Base-by-base conservation (phyloP, 805 yeast genomes). In the Ogataea degrootiae region DNA sequence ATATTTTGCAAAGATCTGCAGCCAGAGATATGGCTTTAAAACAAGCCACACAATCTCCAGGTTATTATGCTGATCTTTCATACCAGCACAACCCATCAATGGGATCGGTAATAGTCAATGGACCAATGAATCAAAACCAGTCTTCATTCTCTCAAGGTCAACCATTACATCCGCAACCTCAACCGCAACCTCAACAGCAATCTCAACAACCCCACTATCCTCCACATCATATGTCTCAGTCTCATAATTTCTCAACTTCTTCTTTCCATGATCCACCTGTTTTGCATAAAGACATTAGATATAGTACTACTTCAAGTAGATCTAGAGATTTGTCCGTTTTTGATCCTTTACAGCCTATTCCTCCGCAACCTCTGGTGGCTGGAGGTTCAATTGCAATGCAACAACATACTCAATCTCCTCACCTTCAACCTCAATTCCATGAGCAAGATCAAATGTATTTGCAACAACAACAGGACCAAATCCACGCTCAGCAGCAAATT, bases 291-390 rank as follows among this genome's bases (percentile, higher is more conserved):
- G 69, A 66, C 47, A 61, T 66, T 6, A 52, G 69, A 36, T 66
- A 58, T 46, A 59, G 62, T 43, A 55, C 57, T 9, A 60, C 69
- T 7, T 57, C 66, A 6, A 49, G 43, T 36, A 57, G 60, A 42
- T 59, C 67, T 12, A 63, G 78, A 40, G 73, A 73, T 49, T 59
- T 65, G 34, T 72, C 77, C 14, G 67, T 73, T 17, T 66, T 65
- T 51, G 71, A 62, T 45, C 69, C 71, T 3, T 49, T 66, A 39
- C 67, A 57, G 43, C 61, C 63, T 11, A 22, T 52, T 34, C 58
- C 57, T 16, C 34, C 46, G 11, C 31, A 26, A 9, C 31, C 31
- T 26, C 11, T 26, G 11, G 31, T 9, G 12, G 11, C 17, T 34
- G 37, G 17, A 34, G 17, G 17, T 11, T 9, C 37, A 34, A 34